phyloP scores from a whole-genome alignment of 2,329 filamentous ascomycete species.

The Colletotrichum nymphaeae region DNA sequence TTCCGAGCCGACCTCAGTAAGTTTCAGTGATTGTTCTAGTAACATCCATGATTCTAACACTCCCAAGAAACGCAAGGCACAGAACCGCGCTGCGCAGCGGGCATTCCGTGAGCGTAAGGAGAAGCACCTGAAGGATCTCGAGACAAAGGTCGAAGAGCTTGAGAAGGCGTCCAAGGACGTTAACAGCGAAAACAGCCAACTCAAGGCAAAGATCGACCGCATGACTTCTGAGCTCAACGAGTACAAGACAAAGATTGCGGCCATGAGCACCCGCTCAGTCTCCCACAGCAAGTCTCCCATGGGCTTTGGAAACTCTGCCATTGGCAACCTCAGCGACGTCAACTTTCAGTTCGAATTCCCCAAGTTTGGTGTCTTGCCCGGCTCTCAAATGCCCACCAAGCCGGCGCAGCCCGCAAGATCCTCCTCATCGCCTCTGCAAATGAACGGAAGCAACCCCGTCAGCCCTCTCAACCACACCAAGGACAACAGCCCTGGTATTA shows the following conservation, averaged over 20 bases:
- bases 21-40: slow-evolving; percentile 45
- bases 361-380: slow-evolving; percentile 83
- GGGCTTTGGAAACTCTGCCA: slow-evolving; percentile 58
- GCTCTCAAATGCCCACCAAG: slow-evolving; percentile 49
- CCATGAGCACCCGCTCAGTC: slow-evolving; percentile 54
- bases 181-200: slow-evolving; percentile 85
- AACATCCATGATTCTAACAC: background rate
- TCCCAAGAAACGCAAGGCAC: slow-evolving; percentile 89
- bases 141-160: slow-evolving; percentile 79
- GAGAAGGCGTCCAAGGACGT: slow-evolving; percentile 86
- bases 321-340: slow-evolving; percentile 75
- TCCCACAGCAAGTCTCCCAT: slow-evolving; percentile 50
- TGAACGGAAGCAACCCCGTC: slow-evolving; percentile 43
- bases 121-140: slow-evolving; percentile 86
- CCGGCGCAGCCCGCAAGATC: slow-evolving; percentile 16
- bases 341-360: slow-evolving; percentile 98
- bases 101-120: slow-evolving; percentile 96
- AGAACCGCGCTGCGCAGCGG: slow-evolving; percentile 91
- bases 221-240: slow-evolving; percentile 87
- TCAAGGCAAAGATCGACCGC: slow-evolving; percentile 89
- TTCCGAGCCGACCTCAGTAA: slow-evolving; percentile 93
- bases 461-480: slow-evolving; percentile 49
- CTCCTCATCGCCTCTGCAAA: slow-evolving; percentile 31
- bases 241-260: slow-evolving; percentile 87
- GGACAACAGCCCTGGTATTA: slow-evolving; percentile 46